Evolutionary conservation across 495 filamentous ascomycete species (phyloP), one percentile per base, ranked within the genome.

Genomic region (Amphirosellinia nigrospora): DNA sequence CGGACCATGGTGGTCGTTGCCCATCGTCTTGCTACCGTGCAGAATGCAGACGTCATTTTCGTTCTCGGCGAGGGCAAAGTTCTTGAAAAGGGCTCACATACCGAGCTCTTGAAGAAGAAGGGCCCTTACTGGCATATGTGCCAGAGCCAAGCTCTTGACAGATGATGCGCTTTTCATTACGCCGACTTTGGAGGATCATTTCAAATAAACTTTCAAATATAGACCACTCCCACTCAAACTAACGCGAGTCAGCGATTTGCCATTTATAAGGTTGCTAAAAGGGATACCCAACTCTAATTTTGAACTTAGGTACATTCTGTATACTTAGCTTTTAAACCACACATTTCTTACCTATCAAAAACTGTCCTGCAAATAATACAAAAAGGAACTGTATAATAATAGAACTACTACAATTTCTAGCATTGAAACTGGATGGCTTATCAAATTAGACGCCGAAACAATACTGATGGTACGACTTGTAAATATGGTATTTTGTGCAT

Each of bases 1-100:
- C 82, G 91, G 66, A 96, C 91, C 0, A 92, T 92, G 65, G 85
- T 96, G 46, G 93, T 90, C 0, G 92, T 96, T 38, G 93, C 93
- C 13, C 89, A 92, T 75, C 80, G 88, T 13, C 78, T 90, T 28
- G 83, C 81, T 50, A 89, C 86, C 0, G 85, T 90, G 52, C 84
- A 87, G 74, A 85, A 89, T 74, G 88, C 88, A 15, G 88, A 90
- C 71, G 75, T 86, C 63, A 89, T 88, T 50, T 87, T 85, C 50
- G 86, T 90, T 70, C 81, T 88, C 36, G 85, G 85, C 58, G 85
- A 88, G 74, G 83, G 83, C 48, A 80, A 82, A 64, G 83, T 90
- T n/a, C 77, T 88, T 6, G 87, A 90, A 79, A 77, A 80, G 69
- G 88, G 88, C 9, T 86, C 82, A 43, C 88, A 90, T 72, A 60